Base-by-base conservation (phyloP, 148 eudicot species). In the Chenopodium suecicum region DNA sequence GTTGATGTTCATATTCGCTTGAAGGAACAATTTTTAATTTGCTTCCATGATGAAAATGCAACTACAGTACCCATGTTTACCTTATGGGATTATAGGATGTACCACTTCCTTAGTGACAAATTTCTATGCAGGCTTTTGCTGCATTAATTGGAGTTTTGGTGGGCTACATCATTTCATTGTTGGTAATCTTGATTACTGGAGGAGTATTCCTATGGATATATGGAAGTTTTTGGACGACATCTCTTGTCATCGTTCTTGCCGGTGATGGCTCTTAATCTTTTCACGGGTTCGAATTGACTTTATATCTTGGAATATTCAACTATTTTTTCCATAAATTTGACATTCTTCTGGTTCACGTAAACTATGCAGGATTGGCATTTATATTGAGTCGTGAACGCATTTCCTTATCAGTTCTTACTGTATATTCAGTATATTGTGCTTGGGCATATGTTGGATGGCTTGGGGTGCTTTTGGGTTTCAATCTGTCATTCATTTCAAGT, bases 381-480 rank as follows among this genome's bases (percentile, higher is more conserved):
- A 63, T 83, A 68, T 86, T 88, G 86, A 82, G 88, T 34, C 93
- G 82, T 31, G 98, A 94, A 70, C 93, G 95, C 13, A 32, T 92
- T 85, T 95, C 94, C 27, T 87, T 94, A 80, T 79, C 90, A 44
- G 80, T 97, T 60, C 85, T 88, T 58, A 91, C 94, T 78, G 47
- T 75, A 63, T 97, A 97, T 76, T 91, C 99, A 62, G 72, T 92
- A 76, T 94, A 94, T 83, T 92, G 93, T 89, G 98, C 91, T 54
- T 92, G 94, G 93, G 79, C 82, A 50, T 90, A 91, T 85, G 92
- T 87, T 81, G 99, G 99, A 77, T 97, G 97, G 97, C 85, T 92
- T 79, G 93, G 97, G 25, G 78, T 92, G 64, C 80, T 91, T 62
- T 74, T 91, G 75, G 91, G 90, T 47, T 84, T 95, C 81, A 95